Evolutionary conservation across 1,284 basidiomycete genomes (phyloP), one percentile per base, ranked within the genome.

Genomic region (Anthracocystis panici-leucophaei): DNA sequence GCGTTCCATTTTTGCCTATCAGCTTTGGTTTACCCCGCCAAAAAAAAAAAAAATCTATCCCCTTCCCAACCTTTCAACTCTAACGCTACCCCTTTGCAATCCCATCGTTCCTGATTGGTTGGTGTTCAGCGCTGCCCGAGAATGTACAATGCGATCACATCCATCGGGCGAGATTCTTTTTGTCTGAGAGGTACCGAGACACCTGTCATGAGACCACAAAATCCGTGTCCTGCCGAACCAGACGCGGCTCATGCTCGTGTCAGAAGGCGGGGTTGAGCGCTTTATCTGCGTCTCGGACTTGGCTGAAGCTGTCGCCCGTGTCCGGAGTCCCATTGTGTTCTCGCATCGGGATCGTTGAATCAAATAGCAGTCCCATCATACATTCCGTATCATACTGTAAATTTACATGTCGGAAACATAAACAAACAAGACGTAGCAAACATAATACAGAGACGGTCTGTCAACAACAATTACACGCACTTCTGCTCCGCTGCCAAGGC

Each of bases 401-500:
- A n/a, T n/a, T n/a, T 42, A 33, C 48, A 44, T 33, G 54, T 11
- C 35, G 23, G 31, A 33, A 48, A 53, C 46, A 55, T 44, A n/a
- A 31, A 25, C 11, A 46, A 23, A 29, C 16, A 20, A 54, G 12
- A 35, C 7, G 10, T 21, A 33, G n/a, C 29, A 35, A 42, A 31
- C 14, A 41, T 20, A 14, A 21, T 12, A 50, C 12, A n/a, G 35
- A 8, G 20, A 42, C 1, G 12, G n/a, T 33, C 23, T 27, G 21
- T 14, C 5, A 21, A 46, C 14, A 51, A 31, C 55, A 40, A 33
- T 62, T 48, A 78, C 21, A 70, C 63, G 40, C 73, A 75, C 59
- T 77, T 75, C 46, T 82, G 80, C 59, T 78, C 75, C n/a, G 61
- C 59, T 20, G 80, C 80, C 18, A 82, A 61, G 3, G 75, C 65